Base-by-base conservation (phyloP, 352 stramenopile genomes). In the Pythium guiyangense region DNA sequence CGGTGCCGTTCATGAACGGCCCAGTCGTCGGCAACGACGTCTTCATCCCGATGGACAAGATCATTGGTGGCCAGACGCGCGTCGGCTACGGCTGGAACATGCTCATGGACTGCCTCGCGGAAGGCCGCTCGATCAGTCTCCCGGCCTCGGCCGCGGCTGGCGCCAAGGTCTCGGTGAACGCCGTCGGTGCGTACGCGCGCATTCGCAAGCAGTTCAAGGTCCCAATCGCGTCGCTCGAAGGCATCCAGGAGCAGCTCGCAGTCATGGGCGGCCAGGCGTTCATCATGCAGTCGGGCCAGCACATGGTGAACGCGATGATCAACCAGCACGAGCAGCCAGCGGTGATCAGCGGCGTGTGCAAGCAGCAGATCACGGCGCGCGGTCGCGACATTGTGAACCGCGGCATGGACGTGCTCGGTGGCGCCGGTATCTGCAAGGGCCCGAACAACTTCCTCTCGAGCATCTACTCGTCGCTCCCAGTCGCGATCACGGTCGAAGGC, bases 181-280 rank as follows among this genome's bases (percentile, higher is more conserved):
- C 85, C 55, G 96, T 98, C 46, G 96, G 96, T 31, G 96, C 92
- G 0, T 99, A 99, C 70, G 77, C 96, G 34, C 86, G 96, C 56
- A 88, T 99, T 51, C 94, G 97, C 53, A 99, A 99, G 79, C 97
- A 99, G 73, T 99, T 99, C 71, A 96, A 97, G 74, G 96, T 99
- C 49, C 97, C 97, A 18, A 98, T 99, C 68, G 97, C 97, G 29
- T 94, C 97, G 75, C 92, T 99, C 61, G 97, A 98, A 62, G 97
- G 97, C 53, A 98, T 99, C 67, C 96, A 99, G 73, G 96, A 98
- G 67, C 95, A 98, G 54, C 83, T 99, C 59, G 96, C 96, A 6
- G 73, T 88, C 52, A 97, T 98, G 66, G 95, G 78, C 25, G 85
- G 81, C 63, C 94, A 98, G 74, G 72, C 92, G 20, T 96, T 98